Base-by-base conservation (phyloP, 2,329 filamentous ascomycete genomes). In the Ascochyta clinopodiicola region DNA sequence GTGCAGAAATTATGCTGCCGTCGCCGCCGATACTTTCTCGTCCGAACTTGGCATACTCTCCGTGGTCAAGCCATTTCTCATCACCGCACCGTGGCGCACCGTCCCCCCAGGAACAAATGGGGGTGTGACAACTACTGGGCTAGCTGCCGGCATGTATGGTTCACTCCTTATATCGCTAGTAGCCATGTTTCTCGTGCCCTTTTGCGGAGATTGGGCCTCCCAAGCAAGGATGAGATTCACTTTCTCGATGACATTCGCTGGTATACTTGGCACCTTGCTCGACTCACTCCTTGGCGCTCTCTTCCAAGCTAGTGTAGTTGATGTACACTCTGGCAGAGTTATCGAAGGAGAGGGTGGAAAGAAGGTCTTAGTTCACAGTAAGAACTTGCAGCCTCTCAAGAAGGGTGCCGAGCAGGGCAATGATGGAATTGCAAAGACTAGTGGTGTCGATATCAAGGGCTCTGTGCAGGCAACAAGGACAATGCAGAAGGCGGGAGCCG, bases 91-190 rank as follows among this genome's bases (percentile, higher is more conserved):
- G 15, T 82, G 95, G 68, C 88, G 90, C 56, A 84, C 86, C 61
- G 95, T 98, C 0, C 93, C 95, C 0, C 88, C 86, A 1, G 95
- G 95, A 44, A 98, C 95, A 37, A 99, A 99, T 71, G 95, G 95
- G 29, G 95, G 94, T 15, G 91, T 99, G 8, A 96, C 92, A 0
- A 64, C 86, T 0, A 80, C 85, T 40, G 95, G 95, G 0, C 79
- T 96, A 0, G 77, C 81, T 0, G 91, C 92, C 2, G 93, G 92
- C 0, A 73, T 90, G 19, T 72, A 90, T 0, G 93, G 93, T 3
- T 88, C 91, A 9, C 83, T 89, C 35, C 77, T 83, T 52, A 81
- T 94, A 42, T 86, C 93, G 6, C 80, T 89, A 22, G 86, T 86
- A 0, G 84, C 91, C 2, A 81, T 88, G 40, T 60, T 89, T 8